Evolutionary conservation across 192 early-diverging fungal genomes (phyloP), one percentile per base, ranked within the genome.

Genomic region (Backusella parvicylindrica): DNA sequence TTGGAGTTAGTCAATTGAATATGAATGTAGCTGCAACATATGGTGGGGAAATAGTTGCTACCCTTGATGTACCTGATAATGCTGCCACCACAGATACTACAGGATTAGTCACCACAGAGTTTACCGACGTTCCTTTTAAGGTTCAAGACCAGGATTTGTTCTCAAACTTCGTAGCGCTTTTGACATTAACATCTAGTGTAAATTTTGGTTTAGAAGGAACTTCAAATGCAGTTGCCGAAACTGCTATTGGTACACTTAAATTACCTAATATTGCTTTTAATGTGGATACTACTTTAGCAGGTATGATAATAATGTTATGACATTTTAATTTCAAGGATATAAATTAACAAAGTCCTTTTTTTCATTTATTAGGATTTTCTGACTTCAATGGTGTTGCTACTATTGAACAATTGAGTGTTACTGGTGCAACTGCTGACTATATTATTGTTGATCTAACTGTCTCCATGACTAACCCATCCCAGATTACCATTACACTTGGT

Each of bases 401-500:
- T 26, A 56, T 69, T 31, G 3, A 30, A 26, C 26, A 37, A 26
- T 16, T 43, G n/a, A 30, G 18, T 0, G 68, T 69, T 69, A 23
- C 38, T 6, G 68, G 68, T 43, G 68, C 26, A 0, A 69, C 68
- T 41, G 12, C 36, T 43, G 37, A 28, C 23, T 69, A 69, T 31
- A 28, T 69, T 18, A 28, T 69, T 41, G 68, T 69, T 31, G 9
- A 30, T 2, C 36, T 69, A 28, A 15, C 6, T 31, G 68, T 47
- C 6, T 26, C 40, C 3, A 23, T 69, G 13, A 81, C 65, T 64
- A 87, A 87, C 68, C 86, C 86, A 16, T 87, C 87, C 30, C 82
- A 81, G 53, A 77, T 89, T 36, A 79, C 80, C 49, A 90, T 90
- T 40, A 78, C 79, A 18, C 71, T 86, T 56, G 85, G 84, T 31